Percentiles rank a stretch among this genome's conserved stretches.
phyloP scores from a whole-genome alignment of 1,139 yeast species.

The Suhomyces anneliseae region DNA sequence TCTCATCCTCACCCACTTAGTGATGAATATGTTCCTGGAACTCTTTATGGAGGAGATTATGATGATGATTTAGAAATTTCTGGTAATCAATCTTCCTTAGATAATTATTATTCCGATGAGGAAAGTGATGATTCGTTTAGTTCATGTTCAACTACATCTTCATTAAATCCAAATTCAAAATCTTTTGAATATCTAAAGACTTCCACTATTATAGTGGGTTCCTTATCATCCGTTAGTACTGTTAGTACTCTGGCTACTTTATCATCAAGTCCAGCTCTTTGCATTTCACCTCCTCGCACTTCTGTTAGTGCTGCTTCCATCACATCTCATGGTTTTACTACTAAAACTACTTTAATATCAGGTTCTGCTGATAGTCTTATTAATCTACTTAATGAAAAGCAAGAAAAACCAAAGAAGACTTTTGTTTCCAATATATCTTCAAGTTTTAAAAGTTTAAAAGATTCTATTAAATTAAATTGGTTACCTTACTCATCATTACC shows the following conservation, averaged over 20 bases:
- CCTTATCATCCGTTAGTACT: background rate
- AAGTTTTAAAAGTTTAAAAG: constrained; percentile 9
- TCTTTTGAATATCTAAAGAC: background rate
- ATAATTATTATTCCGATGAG: constrained; percentile 8
- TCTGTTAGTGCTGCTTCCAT: constrained; percentile 2
- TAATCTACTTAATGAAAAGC: constrained; percentile 3
- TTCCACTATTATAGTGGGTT: background rate
- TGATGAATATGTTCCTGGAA: constrained; percentile 11
- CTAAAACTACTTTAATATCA: constrained; percentile 1
- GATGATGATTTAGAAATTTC: constrained; percentile 5
- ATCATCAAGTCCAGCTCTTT: constrained; percentile 1
- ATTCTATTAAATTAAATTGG: constrained; percentile 6
- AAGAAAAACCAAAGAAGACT: background rate
- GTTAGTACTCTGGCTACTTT: background rate
- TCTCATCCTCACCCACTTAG: constrained; percentile 9
- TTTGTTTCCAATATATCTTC: constrained; percentile 11
- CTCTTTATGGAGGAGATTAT: constrained; percentile 5
- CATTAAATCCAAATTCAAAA: background rate
- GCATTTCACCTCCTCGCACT: constrained; percentile 8
- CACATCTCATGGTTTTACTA: constrained; percentile 6
- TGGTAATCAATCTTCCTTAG: background rate
- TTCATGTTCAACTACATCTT: constrained; percentile 3
- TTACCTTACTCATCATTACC: constrained; percentile 16
- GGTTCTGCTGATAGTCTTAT: constrained; percentile 7
- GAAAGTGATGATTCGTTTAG: constrained; percentile 11